Conservation (phyloP, 139 green algal genomes). For the Chlamydomonas schloesseri region DNA sequence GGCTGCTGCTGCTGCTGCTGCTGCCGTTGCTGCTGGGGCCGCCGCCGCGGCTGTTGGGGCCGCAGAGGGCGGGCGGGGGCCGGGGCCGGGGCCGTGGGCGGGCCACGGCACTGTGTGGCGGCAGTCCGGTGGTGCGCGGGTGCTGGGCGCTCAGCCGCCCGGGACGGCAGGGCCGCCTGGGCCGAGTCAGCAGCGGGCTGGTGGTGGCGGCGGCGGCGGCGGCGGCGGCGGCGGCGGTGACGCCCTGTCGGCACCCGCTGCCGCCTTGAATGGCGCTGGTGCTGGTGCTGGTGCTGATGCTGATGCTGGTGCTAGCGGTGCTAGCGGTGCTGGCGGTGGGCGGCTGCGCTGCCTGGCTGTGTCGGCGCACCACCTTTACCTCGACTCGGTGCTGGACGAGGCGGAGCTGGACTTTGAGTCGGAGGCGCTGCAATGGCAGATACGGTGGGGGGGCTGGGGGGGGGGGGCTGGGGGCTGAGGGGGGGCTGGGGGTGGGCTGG, state of each 20-base stretch:
- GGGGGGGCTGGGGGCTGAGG: neutral
- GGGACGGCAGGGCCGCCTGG: too few relatives aligned
- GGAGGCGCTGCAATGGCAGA: constrained; percentile 27
- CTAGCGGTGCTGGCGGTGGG: neutral
- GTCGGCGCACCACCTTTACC: constrained; percentile 2
- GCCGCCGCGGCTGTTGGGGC: too few relatives aligned
- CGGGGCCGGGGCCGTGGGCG: too few relatives aligned
- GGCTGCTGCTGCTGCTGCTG: too few relatives aligned
- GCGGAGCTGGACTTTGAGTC: constrained; percentile 16
- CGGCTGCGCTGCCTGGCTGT: constrained; percentile 18
- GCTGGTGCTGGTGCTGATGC: neutral
- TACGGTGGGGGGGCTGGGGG: neutral
- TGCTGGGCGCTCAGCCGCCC: too few relatives aligned
- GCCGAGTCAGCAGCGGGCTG: too few relatives aligned
- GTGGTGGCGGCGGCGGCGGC: too few relatives aligned
- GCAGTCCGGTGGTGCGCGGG: too few relatives aligned
- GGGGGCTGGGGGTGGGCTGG: neutral
- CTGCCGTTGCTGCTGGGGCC: too few relatives aligned
- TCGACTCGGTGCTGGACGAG: constrained; percentile 21
- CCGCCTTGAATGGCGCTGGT: neutral
- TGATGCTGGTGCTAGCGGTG: neutral
- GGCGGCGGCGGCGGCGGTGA: too few relatives aligned
- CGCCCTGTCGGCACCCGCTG: neutral
- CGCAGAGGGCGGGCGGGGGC: too few relatives aligned
- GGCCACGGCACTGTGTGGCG: too few relatives aligned